Evolutionary conservation across 1,139 yeast genomes (phyloP).

Genomic region (Taphrina communis): DNA sequence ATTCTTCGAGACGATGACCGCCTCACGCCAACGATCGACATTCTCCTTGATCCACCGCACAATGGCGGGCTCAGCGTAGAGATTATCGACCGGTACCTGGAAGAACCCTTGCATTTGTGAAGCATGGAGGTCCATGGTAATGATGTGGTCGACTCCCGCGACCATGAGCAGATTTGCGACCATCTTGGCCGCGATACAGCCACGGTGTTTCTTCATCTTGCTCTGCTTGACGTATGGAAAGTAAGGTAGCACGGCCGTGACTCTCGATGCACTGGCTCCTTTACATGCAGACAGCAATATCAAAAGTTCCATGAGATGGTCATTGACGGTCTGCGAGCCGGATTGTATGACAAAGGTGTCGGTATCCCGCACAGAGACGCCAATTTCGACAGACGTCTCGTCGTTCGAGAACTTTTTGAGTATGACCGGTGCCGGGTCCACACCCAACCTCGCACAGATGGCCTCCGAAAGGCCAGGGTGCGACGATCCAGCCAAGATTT

Average conservation of each 20-base stretch:
- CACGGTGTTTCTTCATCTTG: slow-evolving; percentile 97
- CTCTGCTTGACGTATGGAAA: slow-evolving; percentile 97
- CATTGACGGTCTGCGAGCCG: slow-evolving; percentile 80
- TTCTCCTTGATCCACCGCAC: slow-evolving; percentile 96
- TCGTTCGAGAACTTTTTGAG: slow-evolving; percentile 93
- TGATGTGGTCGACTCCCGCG: slow-evolving; percentile 99
- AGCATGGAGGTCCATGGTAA: slow-evolving; percentile 94
- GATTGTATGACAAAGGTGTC: slow-evolving; percentile 95
- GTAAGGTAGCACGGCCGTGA: slow-evolving; percentile 85
- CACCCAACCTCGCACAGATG: slow-evolving; percentile 89
- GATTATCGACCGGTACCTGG: slow-evolving; percentile 93
- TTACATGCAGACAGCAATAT: slow-evolving; percentile 93
- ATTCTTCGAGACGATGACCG: slow-evolving; percentile 89
- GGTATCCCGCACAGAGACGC: slow-evolving; percentile 92
- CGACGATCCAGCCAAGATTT: slow-evolving; percentile 93
- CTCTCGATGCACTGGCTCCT: slow-evolving; percentile 93
- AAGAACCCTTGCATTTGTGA: slow-evolving; percentile 99
- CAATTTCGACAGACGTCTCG: slow-evolving; percentile 95
- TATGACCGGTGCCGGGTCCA: slow-evolving; percentile 93
- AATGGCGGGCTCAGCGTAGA: slow-evolving; percentile 94
- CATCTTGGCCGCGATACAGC: slow-evolving; percentile 98
- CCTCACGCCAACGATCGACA: slow-evolving; percentile 81
- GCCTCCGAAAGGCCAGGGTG: slow-evolving; percentile 92
- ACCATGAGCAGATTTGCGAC: slow-evolving; percentile 89
- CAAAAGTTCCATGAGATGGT: slow-evolving; percentile 93